phyloP scores from a whole-genome alignment of 306 rosid genomes.

The Sphenostylis stenocarpa region DNA sequence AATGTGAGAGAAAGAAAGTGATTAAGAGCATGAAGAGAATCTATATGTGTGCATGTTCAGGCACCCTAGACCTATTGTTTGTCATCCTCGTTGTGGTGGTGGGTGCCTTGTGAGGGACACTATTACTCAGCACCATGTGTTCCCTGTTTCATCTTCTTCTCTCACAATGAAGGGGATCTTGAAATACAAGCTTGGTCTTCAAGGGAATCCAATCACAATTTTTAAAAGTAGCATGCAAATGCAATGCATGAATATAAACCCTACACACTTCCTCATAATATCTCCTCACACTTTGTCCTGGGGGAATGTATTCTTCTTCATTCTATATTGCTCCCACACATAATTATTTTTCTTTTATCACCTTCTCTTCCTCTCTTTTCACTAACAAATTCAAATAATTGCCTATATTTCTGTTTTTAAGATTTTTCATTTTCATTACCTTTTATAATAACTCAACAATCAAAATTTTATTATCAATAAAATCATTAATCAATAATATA shows the following conservation, averaged over 20 bases:
- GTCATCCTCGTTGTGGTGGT: constrained; percentile 21
- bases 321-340: neutral
- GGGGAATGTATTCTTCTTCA: constrained; percentile 52
- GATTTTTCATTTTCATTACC: no score
- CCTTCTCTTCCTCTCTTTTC: neutral
- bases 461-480: no score
- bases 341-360: neutral
- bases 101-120: constrained; percentile 56
- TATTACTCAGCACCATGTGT: constrained; percentile 59
- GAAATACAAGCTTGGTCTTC: constrained; percentile 1
- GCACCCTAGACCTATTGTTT: constrained; percentile 45
- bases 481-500: no score
- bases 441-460: no score
- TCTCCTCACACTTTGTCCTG: constrained; percentile 26
- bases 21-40: constrained; percentile 32
- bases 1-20: neutral
- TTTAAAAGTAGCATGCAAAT: neutral
- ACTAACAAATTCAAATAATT: neutral
- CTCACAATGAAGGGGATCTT: neutral
- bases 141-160: neutral
- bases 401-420: no score
- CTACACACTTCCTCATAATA: constrained; percentile 16
- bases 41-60: constrained; percentile 44
- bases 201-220: constrained; percentile 32
- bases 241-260: constrained; percentile 40